Evolutionary conservation across 495 filamentous ascomycete genomes (phyloP), one percentile per base, ranked within the genome.

Genomic region (Bathelium albidoporum): DNA sequence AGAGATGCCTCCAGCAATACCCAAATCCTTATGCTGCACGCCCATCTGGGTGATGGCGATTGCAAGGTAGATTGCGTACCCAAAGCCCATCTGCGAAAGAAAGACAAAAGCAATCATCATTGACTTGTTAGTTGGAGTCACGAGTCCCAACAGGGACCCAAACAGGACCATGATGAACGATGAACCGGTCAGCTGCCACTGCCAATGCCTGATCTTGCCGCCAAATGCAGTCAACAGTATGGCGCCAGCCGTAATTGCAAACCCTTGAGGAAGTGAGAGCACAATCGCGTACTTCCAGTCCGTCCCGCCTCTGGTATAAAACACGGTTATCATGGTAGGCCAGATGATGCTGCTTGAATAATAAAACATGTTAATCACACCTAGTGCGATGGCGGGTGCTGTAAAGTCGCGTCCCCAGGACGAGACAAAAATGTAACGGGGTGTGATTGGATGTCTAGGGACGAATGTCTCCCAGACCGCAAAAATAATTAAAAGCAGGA

Each of bases 71-170:
- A 66, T 66, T 14, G 73, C 68, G 66, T 70, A 72, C 2, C 73
- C 73, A 59, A 68, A 75, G 5, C 62, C 72, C 16, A 63, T 64
- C 59, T 72, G 64, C 16, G 44, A 61, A 24, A 75, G 62, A 53
- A 75, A 73, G n/a, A 73, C 66, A 55, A 75, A 74, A 22, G 71
- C 71, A 59, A 74, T 74, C 67, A 75, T 73, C 60, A 71, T 63
- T 2, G 64, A 65, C 44, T 72, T 74, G 60, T 70, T 71, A 20
- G 45, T 49, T 5, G 69, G 69, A 16, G 65, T 72, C 12, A 66
- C 72, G 10, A 75, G 63, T 4, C 66, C 73, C 49, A 75, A 61
- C 1, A 75, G 60, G 49, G 24, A 49, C 18, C 73, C 72, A 63
- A 74, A 74, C 10, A 74, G 39, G 10, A 70, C 68, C 72, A 74